phyloP scores from a whole-genome alignment of 371 early-diverging fungal genomes.

The Actinomortierella wolfii region DNA sequence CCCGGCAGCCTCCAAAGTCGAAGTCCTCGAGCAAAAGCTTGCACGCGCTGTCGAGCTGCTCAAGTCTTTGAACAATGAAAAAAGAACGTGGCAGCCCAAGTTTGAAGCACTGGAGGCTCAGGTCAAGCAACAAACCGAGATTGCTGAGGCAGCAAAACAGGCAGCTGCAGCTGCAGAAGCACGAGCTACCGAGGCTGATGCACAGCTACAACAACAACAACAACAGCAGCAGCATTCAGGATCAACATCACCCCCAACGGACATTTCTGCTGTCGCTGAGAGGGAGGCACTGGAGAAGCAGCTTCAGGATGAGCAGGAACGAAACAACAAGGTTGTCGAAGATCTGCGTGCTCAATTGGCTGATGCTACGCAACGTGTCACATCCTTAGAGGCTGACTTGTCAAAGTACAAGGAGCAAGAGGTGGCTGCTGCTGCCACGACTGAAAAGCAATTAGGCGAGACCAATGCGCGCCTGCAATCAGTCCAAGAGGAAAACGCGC shows the following conservation, averaged over 20 bases:
- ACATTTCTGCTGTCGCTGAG: neutral
- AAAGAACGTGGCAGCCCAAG: constrained; percentile 16
- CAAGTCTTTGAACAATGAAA: constrained; percentile 24
- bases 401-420: too few species aligned
- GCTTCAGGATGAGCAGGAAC: constrained; percentile 21
- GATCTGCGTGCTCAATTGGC: constrained; percentile 16
- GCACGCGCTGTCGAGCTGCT: constrained; percentile 26
- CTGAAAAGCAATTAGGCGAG: constrained; percentile 10
- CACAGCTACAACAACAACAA: constrained; percentile 10
- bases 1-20: constrained; percentile 36
- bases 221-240: neutral
- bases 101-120: neutral
- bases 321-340: constrained; percentile 8
- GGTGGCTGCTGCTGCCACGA: too few species aligned
- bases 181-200: neutral
- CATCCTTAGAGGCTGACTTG: too few species aligned
- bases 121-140: constrained; percentile 1
- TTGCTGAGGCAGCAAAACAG: constrained; percentile 1
- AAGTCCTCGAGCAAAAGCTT: constrained; percentile 27
- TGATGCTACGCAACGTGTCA: constrained; percentile 5
- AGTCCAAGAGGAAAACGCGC: too few species aligned
- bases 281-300: neutral
- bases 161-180: constrained; percentile 18
- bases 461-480: neutral
- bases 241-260: neutral